Conservation (phyloP, 2,329 filamentous ascomycete genomes). For the Xylariaceae sp. region DNA sequence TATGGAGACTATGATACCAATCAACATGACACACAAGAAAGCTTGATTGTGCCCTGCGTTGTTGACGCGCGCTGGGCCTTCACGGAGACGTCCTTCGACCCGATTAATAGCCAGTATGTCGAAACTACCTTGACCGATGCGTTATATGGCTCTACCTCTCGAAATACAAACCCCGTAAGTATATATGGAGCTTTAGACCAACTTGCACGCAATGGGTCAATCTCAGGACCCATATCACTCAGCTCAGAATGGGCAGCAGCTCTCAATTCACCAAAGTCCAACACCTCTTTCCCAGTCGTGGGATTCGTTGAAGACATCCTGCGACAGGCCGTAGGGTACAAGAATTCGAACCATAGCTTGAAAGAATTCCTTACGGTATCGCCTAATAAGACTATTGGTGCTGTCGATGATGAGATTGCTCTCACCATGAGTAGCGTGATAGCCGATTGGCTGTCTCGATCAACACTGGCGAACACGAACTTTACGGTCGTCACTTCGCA, state of each 20-base stretch:
- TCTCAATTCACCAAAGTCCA: background rate
- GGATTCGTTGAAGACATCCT: conserved; percentile 1
- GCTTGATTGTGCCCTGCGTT: conserved; percentile 2
- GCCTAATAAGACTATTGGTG: background rate
- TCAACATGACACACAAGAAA: conserved; percentile 3
- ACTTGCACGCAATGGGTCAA: background rate
- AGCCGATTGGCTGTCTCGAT: conserved; percentile 10
- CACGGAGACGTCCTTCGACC: conserved; percentile 8
- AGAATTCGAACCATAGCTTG: background rate
- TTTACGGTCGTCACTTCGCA: conserved; percentile 6
- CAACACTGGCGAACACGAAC: background rate
- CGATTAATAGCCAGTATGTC: background rate
- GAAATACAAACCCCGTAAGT: background rate
- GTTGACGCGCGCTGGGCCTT: conserved; percentile 13
- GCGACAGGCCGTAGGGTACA: background rate
- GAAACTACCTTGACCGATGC: conserved; percentile 6
- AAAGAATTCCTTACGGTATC: background rate
- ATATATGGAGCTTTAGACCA: background rate
- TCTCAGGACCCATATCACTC: conserved; percentile 5
- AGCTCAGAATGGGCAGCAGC: conserved; percentile 2
- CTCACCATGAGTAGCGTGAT: conserved; percentile 6
- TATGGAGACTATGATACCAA: background rate
- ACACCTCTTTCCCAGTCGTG: background rate
- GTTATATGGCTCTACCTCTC: no score
- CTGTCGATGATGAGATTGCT: conserved; percentile 2